These are phyloP conservation scores for Glarea lozoyensis DNA, from an alignment of 495 filamentous ascomycete species.

Conservation along the genomic window DNA sequence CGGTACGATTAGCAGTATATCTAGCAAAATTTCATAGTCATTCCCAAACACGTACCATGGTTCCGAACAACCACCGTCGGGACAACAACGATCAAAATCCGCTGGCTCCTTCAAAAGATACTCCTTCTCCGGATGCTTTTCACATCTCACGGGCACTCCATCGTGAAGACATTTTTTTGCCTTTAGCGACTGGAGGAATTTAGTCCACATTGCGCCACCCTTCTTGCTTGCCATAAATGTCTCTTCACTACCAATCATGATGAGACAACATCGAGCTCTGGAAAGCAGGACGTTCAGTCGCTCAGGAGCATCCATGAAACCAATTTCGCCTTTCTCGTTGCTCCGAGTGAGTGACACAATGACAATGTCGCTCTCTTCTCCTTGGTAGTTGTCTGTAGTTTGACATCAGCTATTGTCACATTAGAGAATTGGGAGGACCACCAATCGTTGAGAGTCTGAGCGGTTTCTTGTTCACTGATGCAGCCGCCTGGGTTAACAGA, in stretches of 20 bases:
- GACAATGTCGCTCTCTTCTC: constrained; percentile 68
- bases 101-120: constrained; percentile 32
- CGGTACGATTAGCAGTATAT: too few relatives aligned
- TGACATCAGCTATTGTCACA: too few relatives aligned
- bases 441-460: constrained; percentile 59
- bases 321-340: constrained; percentile 54
- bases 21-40: too few relatives aligned
- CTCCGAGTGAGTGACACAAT: constrained; percentile 57
- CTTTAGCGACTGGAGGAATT: constrained; percentile 50
- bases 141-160: constrained; percentile 60
- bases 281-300: constrained; percentile 66
- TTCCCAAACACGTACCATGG: constrained; percentile 48
- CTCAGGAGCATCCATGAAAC: constrained; percentile 62
- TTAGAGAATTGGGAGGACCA: too few relatives aligned
- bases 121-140: constrained; percentile 46
- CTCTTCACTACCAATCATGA: constrained; percentile 61
- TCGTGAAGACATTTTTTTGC: constrained; percentile 47
- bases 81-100: constrained; percentile 53
- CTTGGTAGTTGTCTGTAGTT: constrained; percentile 61
- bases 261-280: constrained; percentile 52
- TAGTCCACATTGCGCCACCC: constrained; percentile 46
- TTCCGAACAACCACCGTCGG: constrained; percentile 61
- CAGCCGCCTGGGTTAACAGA: constrained; percentile 43
- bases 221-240: constrained; percentile 58
- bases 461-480: constrained; percentile 36